Evolutionary conservation across 2,329 filamentous ascomycete species (phyloP), one percentile per base, ranked within the genome.

Genomic region (Penicillium vulpinum): DNA sequence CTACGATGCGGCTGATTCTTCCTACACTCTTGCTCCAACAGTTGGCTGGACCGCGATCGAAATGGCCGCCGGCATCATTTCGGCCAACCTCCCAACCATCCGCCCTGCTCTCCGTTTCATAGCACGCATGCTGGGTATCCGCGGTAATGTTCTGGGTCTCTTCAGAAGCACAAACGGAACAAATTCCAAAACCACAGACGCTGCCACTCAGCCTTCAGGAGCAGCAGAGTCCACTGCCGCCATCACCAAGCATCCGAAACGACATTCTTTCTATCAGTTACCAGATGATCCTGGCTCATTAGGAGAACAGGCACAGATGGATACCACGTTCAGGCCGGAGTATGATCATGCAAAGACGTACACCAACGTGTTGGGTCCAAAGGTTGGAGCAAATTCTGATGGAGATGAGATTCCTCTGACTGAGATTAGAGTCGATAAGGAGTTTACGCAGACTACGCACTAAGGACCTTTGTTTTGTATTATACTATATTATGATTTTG

Each of bases 31-130:
- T 26, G 67, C 65, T n/a, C 65, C 58, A 7, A 67, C 66, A 18
- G 65, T 69, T 35, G 67, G 60, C 50, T 70, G 67, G 67, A 67
- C 67, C 18, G 63, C 67, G 11, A 70, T 70, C 44, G 67, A 70
- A 49, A 69, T 68, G 63, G 64, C 67, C 18, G 65, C 67, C 26
- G 67, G 67, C 5, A 69, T 69, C 29, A 61, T 67, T 15, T 69
- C 66, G 6, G 67, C 67, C n/a, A 67, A 63, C 43, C 64, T 69
- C 0, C 67, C 67, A 2, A 68, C 67, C 11, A 50, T 69, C 8
- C 63, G 65, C 2, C 67, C 67, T 15, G 67, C 67, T 9, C 48
- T 69, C 11, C 63, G 59, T 15, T 56, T 62, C 28, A 51, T 60
- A 29, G 55, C 59, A 33, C 66, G 67, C 28, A 22, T n/a, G 43